Base-by-base conservation (phyloP, 768 basidiomycete genomes). In the Russula dissimulans region DNA sequence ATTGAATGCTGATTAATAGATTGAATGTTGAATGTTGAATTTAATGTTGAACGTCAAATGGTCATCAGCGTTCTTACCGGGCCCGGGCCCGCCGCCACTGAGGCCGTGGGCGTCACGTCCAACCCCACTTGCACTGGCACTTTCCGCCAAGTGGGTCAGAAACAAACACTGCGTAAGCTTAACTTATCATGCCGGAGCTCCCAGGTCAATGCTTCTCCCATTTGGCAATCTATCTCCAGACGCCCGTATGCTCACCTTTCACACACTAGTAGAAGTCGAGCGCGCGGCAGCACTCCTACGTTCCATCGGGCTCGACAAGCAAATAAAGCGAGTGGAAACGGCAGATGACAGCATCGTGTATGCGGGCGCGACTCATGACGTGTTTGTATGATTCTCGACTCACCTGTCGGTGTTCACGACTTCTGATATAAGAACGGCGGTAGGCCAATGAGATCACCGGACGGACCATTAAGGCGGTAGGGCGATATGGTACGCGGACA, bases 331-430 rank as follows among this genome's bases (percentile, higher is more conserved):
- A 34, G 85, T 88, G 0, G 80, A 85, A 46, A 78, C 84, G 0
- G 70, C 67, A 18, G 78, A 84, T 65, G 88, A 89, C 69, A 70
- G 71, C 2, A 79, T 88, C 47, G 86, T 89, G 11, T 89, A 80
- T 64, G 73, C 79, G 11, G 83, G 81, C 6, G 71, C 70, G n/a
- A 74, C 80, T 17, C 79, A 84, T 63, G 67, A 71, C 7, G 78
- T 81, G 49, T 91, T 89, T 72, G 89, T 89, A 65, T 67, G 84
- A 72, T 15, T 52, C 47, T 26, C 55, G n/a, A 31, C 11, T 18
- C 4, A 42, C 17, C 26, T 55, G 47, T 7, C 38, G 9, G 36
- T 36, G 29, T 17, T 46, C 43, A 5, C 10, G 15, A 15, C 32
- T 32, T 44, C 22, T 53, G 14, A 58, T 62, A 47, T 4, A 11